Conservation (phyloP, 768 basidiomycete genomes). For the Lentinula sp. region DNA sequence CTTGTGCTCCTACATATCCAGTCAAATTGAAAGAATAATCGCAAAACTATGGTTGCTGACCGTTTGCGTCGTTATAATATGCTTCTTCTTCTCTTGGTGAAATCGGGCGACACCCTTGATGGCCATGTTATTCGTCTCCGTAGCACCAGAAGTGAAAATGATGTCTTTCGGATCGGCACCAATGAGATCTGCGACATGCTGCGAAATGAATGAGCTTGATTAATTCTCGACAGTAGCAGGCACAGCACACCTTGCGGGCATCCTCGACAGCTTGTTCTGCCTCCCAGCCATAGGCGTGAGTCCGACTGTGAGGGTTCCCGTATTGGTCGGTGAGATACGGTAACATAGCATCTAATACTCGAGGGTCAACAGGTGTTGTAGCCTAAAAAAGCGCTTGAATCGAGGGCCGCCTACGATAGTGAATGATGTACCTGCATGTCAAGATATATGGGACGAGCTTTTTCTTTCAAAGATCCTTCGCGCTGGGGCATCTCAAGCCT, state of each 20-base stretch:
- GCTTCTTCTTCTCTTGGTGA: slow-evolving; percentile 87
- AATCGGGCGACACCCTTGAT: slow-evolving; percentile 97
- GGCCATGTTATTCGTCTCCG: slow-evolving; percentile 95
- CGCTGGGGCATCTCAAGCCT: slow-evolving; percentile 62
- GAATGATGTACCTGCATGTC: slow-evolving; percentile 80
- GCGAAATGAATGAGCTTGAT: slow-evolving; percentile 5
- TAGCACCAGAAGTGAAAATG: slow-evolving; percentile 96
- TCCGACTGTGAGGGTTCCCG: slow-evolving; percentile 96
- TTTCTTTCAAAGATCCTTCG: slow-evolving; percentile 50
- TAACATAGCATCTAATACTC: slow-evolving; percentile 95
- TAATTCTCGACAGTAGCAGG: background rate
- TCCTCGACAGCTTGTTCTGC: slow-evolving; percentile 92
- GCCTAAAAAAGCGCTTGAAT: slow-evolving; percentile 45
- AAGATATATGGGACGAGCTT: slow-evolving; percentile 88
- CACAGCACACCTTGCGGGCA: slow-evolving; percentile 63
- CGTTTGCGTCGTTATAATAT: slow-evolving; percentile 93
- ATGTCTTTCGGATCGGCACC: slow-evolving; percentile 95
- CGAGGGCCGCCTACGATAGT: background rate
- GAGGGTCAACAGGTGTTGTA: slow-evolving; percentile 95
- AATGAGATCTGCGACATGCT: slow-evolving; percentile 90
- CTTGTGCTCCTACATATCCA: slow-evolving; percentile 80
- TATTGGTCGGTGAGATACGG: slow-evolving; percentile 94
- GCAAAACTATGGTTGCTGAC: slow-evolving; percentile 36
- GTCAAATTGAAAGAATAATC: background rate
- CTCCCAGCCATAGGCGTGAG: slow-evolving; percentile 99